These are phyloP conservation scores for Paramarasmius palmivorus DNA, from an alignment of 1,284 basidiomycete species.

Conservation along the genomic window DNA sequence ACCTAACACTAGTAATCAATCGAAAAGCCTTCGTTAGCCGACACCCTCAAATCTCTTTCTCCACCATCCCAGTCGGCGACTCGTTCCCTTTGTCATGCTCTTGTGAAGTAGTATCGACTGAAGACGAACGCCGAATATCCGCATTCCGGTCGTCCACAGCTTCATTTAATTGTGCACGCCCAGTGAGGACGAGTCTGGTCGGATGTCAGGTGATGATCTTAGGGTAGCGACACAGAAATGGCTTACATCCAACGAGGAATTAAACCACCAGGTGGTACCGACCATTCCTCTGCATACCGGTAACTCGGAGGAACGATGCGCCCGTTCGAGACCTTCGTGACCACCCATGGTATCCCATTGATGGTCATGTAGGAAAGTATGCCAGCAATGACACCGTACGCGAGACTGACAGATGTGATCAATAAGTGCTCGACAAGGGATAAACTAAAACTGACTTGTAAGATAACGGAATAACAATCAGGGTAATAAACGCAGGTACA, in stretches of 20 bases:
- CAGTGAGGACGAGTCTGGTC: no score
- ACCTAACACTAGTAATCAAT: no score
- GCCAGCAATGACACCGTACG: constrained; percentile 87
- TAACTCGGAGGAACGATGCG: constrained; percentile 69
- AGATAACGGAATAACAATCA: constrained; percentile 76
- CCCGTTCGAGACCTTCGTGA: constrained; percentile 55
- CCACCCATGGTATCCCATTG: constrained; percentile 68
- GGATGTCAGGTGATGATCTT: no score
- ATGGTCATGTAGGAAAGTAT: constrained; percentile 71
- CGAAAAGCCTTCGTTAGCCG: no score
- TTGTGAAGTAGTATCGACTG: no score
- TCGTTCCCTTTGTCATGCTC: no score
- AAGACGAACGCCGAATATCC: no score
- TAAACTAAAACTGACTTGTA: constrained; percentile 62
- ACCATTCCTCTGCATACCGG: constrained; percentile 65
- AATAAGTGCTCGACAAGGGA: background rate
- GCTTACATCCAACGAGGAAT: constrained; percentile 68
- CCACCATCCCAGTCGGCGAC: no score
- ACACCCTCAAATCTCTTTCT: no score
- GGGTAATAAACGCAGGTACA: constrained; percentile 80
- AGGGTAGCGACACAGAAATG: no score
- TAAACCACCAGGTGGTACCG: constrained; percentile 67
- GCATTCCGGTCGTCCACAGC: no score
- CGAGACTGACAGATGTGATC: constrained; percentile 57
- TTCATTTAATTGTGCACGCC: no score